These are phyloP conservation scores for Colletotrichum filicis DNA, from an alignment of 2,329 filamentous ascomycete species.

Conservation along the genomic window DNA sequence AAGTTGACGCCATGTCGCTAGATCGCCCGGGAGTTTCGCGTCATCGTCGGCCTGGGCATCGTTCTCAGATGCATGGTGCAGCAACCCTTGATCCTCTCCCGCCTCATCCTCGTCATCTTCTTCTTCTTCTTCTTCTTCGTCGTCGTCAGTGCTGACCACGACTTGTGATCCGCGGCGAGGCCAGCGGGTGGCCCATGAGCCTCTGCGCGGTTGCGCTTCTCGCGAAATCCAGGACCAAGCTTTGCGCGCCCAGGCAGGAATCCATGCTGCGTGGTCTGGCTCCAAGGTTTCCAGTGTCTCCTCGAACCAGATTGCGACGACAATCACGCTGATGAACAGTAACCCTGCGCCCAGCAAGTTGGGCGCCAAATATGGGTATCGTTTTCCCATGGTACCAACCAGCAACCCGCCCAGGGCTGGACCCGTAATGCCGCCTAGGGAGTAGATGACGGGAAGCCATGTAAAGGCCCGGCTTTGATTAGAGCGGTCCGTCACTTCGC, in stretches of 20 bases:
- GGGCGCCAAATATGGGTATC: constrained; percentile 85
- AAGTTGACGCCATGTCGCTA: constrained; percentile 64
- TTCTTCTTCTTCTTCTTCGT: constrained; percentile 16
- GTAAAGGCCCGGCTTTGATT: constrained; percentile 96
- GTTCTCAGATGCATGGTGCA: constrained; percentile 46
- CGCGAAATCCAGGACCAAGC: constrained; percentile 43
- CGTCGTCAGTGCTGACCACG: constrained; percentile 39
- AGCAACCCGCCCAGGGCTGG: constrained; percentile 90
- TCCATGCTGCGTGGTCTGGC: constrained; percentile 42
- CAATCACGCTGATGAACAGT: constrained; percentile 76
- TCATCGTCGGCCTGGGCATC: constrained; percentile 60
- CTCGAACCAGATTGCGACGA: constrained; percentile 84
- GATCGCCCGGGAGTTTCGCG: constrained; percentile 62
- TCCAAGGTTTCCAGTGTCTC: constrained; percentile 78
- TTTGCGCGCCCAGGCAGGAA: constrained; percentile 47
- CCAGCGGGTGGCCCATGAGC: constrained; percentile 53
- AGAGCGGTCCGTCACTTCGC: constrained; percentile 93
- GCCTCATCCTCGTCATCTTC: constrained; percentile 34
- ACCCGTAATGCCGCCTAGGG: constrained; percentile 91
- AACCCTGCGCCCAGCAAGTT: constrained; percentile 83
- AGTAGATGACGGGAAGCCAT: constrained; percentile 96
- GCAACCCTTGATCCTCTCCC: constrained; percentile 38
- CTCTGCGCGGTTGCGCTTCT: constrained; percentile 37
- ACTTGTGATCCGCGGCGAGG: constrained; percentile 41
- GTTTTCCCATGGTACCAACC: constrained; percentile 69